phyloP scores from a whole-genome alignment of 2,329 filamentous ascomycete genomes.

The Xylaria sp. region DNA sequence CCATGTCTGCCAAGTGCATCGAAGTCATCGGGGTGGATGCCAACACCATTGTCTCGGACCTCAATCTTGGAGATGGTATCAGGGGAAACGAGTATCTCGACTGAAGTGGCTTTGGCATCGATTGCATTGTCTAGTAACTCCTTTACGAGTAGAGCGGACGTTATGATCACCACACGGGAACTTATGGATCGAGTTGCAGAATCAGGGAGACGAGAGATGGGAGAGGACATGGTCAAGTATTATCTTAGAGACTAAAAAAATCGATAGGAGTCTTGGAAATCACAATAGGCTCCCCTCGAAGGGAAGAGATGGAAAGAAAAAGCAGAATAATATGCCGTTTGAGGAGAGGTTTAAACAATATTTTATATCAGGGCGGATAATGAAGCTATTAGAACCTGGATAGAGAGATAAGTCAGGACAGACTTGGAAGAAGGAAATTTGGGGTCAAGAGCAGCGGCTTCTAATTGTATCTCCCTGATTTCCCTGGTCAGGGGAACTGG shows the following conservation, averaged over 20 bases:
- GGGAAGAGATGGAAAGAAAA: not conserved
- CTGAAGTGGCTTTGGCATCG: slow-evolving; percentile 74
- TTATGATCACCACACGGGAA: slow-evolving; percentile 69
- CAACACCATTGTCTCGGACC: slow-evolving; percentile 78
- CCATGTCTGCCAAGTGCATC: slow-evolving; percentile 71
- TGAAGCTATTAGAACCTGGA: not conserved
- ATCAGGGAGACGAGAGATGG: slow-evolving; percentile 61
- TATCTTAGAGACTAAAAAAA: not conserved
- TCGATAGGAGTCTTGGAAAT: not conserved
- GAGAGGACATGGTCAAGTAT: slow-evolving; percentile 35
- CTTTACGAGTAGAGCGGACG: slow-evolving; percentile 73
- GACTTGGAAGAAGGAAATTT: not conserved
- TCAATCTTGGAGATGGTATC: slow-evolving; percentile 77
- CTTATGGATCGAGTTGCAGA: slow-evolving; percentile 67
- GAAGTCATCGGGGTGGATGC: slow-evolving; percentile 73
- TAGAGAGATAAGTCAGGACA: not conserved
- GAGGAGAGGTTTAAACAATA: not conserved
- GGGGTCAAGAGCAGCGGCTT: not conserved
- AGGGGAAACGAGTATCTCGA: slow-evolving; percentile 72
- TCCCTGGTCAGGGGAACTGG: not conserved
- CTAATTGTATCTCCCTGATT: too few relatives aligned
- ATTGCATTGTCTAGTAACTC: slow-evolving; percentile 83
- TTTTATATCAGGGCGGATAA: not conserved
- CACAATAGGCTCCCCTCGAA: not conserved
- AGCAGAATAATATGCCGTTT: not conserved